Conservation (phyloP, 2,329 filamentous ascomycete species). For the Hypoxylon sp. region DNA sequence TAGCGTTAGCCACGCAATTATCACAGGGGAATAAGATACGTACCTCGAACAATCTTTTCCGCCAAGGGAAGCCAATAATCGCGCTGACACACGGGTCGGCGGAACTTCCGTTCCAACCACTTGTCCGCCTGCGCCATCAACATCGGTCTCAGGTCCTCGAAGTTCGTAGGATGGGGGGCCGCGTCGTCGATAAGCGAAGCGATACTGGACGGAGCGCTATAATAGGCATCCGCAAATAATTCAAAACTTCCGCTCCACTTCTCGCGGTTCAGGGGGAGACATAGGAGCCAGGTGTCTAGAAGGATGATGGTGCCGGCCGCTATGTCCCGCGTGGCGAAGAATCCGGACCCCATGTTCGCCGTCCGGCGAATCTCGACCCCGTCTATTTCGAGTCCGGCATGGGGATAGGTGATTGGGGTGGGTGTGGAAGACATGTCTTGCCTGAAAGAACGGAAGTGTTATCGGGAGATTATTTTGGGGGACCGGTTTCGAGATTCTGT, state of each 20-base stretch:
- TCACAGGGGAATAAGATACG: background rate
- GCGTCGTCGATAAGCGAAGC: no score
- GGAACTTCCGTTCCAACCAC: no score
- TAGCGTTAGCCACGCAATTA: no score
- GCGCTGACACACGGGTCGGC: no score
- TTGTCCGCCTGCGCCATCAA: no score
- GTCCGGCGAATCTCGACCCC: background rate
- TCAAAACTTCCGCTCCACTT: background rate
- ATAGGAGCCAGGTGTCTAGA: background rate
- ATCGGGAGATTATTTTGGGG: background rate
- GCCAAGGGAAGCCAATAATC: no score
- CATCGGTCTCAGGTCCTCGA: no score
- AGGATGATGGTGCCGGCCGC: background rate
- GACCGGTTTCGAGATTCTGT: background rate
- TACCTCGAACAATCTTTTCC: background rate
- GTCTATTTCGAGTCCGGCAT: background rate
- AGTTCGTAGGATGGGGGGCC: no score
- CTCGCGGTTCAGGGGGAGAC: background rate
- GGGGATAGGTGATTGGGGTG: background rate
- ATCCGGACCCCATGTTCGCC: background rate
- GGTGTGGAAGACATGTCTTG: background rate
- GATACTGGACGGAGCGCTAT: background rate
- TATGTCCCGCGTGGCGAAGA: conserved; percentile 2
- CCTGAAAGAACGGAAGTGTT: background rate
- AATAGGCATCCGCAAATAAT: background rate